Base-by-base conservation (phyloP, 1,284 basidiomycete genomes). In the Psilocybe mexicana region DNA sequence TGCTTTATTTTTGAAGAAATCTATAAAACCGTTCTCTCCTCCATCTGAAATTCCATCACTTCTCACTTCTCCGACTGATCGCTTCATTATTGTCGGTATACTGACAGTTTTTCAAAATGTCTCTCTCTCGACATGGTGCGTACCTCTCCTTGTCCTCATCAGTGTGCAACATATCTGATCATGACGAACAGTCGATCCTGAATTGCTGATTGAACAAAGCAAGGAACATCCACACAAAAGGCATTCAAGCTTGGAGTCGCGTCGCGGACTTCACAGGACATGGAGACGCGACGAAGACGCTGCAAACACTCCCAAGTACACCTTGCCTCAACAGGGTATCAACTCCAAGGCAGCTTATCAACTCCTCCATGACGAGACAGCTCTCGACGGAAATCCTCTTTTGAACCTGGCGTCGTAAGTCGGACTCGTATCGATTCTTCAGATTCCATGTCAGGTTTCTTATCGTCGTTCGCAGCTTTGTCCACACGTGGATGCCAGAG, bases 371-470 rank as follows among this genome's bases (percentile, higher is more conserved):
- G 81, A 86, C 64, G 84, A 87, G 69, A 79, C 85, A 14, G 70
- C 76, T 2, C 78, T 88, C 3, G 87, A 90, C 67, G 87, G 86
- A 10, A 85, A 82, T 65, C 86, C 86, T 2, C 75, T 81, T 47
- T 73, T 88, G 63, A 90, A 89, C 72, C 75, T 90, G 10, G 87
- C 87, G 10, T 81, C 79, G 65, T 76, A 40, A 67, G 72, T 70
- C 12, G 4, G 26, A 30, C 18, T 44, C 43, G n/a, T 42, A 23
- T 42, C 18, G 10, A 25, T 8, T 47, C 8, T 30, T 30, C n/a
- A 6, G 44, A 25, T 33, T 18, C 18, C 5, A n/a, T 43, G 42
- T 6, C 14, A 12, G 42, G 14, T n/a, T 43, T 12, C 8, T 33
- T 33, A 33, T 33, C 30, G 4, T 45, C 40, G 3, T 11, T n/a